A percentile compares a stretch with the other conserved stretches of the same genome.
These are phyloP conservation scores for Cystobasidium pallidum DNA, from an alignment of 1,284 basidiomycete species.

Conservation along the genomic window DNA sequence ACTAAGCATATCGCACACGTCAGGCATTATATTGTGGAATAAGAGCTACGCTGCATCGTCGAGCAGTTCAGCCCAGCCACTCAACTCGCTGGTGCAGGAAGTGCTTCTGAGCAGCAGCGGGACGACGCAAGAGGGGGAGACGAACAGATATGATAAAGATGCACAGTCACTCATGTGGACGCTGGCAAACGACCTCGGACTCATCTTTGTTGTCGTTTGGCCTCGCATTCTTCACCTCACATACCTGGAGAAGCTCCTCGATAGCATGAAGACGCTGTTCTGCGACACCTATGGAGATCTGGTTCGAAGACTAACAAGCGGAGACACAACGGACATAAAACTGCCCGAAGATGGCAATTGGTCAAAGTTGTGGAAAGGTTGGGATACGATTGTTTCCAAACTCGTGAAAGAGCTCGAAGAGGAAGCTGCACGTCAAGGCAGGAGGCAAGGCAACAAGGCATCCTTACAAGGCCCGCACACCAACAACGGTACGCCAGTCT, in stretches of 20 bases:
- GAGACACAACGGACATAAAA: conserved; percentile 21
- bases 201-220: conserved; percentile 95
- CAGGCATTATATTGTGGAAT: conserved; percentile 89
- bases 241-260: conserved; percentile 86
- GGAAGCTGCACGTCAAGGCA: conserved; percentile 65
- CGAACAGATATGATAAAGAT: conserved; percentile 37
- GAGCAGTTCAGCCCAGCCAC: conserved; percentile 19
- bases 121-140: conserved; percentile 61
- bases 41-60: conserved; percentile 44
- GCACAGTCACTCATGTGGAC: conserved; percentile 80
- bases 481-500: not conserved
- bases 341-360: conserved; percentile 23
- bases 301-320: conserved; percentile 46
- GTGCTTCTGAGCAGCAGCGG: conserved; percentile 84
- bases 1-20: conserved; percentile 58
- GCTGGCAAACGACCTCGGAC: conserved; percentile 85
- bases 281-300: conserved; percentile 69
- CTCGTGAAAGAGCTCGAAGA: conserved; percentile 68
- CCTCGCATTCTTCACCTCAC: conserved; percentile 93
- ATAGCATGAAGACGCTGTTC: conserved; percentile 78
- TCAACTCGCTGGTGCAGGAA: conserved; percentile 56
- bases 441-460: conserved; percentile 61
- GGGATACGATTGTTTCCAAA: conserved; percentile 80
- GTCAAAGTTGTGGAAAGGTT: conserved; percentile 65
- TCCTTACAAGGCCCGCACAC: not conserved